A percentile compares a stretch with the other conserved stretches of the same genome.
Evolutionary conservation across 2,329 filamentous ascomycete genomes (phyloP).

Genomic region (Talaromyces sp.): DNA sequence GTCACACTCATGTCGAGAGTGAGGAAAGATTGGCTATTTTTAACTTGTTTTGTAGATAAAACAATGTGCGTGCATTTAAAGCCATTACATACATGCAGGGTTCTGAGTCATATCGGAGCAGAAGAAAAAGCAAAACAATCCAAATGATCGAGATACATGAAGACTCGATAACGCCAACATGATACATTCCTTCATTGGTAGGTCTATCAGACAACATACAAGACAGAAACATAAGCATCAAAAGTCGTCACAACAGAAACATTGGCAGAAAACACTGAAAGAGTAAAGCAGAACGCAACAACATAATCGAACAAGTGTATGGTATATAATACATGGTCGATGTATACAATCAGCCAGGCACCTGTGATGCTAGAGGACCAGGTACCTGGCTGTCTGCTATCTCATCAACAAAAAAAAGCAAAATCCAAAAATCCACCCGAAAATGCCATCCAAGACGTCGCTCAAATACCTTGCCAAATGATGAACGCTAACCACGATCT

Average conservation of each 20-base stretch:
- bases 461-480: neutral
- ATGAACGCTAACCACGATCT: neutral
- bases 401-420: neutral
- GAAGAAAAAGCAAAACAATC: neutral
- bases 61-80: conserved; percentile 8
- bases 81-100: neutral
- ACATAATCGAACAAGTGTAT: neutral
- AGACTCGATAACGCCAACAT: neutral
- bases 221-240: neutral
- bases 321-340: conserved; percentile 1
- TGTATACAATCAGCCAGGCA: neutral
- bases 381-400: neutral
- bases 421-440: neutral
- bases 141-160: neutral
- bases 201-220: neutral
- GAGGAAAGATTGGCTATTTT: neutral
- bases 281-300: neutral
- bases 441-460: conserved; percentile 3
- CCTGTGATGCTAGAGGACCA: neutral
- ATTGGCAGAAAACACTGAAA: neutral
- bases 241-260: neutral
- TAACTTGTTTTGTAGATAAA: neutral
- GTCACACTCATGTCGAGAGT: neutral
- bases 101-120: conserved; percentile 7
- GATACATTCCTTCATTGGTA: neutral